Conservation (phyloP, 768 basidiomycete genomes). For the Mycena latifolia region DNA sequence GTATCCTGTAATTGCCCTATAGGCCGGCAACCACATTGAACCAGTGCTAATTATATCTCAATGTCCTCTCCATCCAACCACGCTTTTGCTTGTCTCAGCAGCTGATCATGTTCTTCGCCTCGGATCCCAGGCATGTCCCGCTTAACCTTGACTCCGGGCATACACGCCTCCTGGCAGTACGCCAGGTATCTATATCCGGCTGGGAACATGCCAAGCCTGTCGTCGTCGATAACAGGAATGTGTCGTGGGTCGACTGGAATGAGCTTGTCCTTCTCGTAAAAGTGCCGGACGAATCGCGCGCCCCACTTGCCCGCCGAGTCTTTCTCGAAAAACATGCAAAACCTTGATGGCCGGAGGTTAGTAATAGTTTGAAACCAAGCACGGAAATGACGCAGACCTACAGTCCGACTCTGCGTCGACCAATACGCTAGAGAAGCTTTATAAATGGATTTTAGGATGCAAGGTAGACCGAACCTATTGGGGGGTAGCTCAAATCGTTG, state of each 20-base stretch:
- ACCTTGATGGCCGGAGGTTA: constrained; percentile 10
- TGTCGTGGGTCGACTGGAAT: constrained; percentile 37
- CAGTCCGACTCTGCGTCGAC: constrained; percentile 41
- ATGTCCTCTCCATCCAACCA: constrained; percentile 38
- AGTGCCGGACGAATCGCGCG: constrained; percentile 39
- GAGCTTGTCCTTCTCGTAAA: constrained; percentile 42
- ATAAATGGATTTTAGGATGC: background rate
- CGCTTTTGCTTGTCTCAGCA: constrained; percentile 36
- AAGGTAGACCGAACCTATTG: constrained; percentile 13
- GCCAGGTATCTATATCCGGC: constrained; percentile 37
- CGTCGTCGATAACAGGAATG: constrained; percentile 37
- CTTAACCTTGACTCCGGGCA: constrained; percentile 39
- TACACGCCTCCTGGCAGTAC: constrained; percentile 39
- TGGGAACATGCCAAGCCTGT: constrained; percentile 33
- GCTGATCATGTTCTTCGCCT: constrained; percentile 37
- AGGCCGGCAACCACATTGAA: too few species aligned
- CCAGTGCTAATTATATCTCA: constrained; percentile 35
- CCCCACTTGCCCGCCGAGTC: constrained; percentile 31
- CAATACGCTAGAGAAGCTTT: constrained; percentile 8
- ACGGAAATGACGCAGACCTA: constrained; percentile 19
- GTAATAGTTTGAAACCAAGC: background rate
- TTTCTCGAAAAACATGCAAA: constrained; percentile 41
- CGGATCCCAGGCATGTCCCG: constrained; percentile 39
- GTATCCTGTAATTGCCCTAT: too few species aligned
- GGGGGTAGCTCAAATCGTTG: constrained; percentile 39